Conservation (phyloP, 1,284 basidiomycete genomes). For the Amylostereum areolatum region DNA sequence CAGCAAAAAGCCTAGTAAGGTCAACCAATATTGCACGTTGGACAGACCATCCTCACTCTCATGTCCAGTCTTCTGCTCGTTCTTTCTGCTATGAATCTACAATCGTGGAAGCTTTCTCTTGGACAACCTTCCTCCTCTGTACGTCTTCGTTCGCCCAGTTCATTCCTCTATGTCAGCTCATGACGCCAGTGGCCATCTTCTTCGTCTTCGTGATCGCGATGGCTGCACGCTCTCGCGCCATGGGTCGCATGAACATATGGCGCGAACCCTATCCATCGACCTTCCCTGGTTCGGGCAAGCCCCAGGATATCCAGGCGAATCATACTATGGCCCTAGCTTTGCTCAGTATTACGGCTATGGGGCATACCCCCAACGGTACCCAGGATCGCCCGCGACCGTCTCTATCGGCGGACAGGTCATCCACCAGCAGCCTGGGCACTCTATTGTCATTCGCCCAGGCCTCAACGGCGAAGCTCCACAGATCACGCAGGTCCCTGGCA, state of each 20-base stretch:
- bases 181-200: slow-evolving; percentile 33
- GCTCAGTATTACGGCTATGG: slow-evolving; percentile 14
- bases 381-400: background rate
- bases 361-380: slow-evolving; percentile 13
- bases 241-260: slow-evolving; percentile 42
- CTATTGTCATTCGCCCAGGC: slow-evolving; percentile 66
- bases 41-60: background rate
- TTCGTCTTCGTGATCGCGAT: slow-evolving; percentile 38
- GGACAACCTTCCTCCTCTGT: slow-evolving; percentile 62
- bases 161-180: slow-evolving; percentile 17
- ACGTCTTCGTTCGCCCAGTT: slow-evolving; percentile 35
- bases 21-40: background rate
- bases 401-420: slow-evolving; percentile 26
- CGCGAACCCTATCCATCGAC: slow-evolving; percentile 40
- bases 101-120: slow-evolving; percentile 71
- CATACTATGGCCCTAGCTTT: slow-evolving; percentile 3
- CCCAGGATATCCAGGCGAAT: slow-evolving; percentile 30
- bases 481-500: slow-evolving; percentile 55
- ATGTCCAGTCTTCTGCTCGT: slow-evolving; percentile 45
- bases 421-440: slow-evolving; percentile 52
- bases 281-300: slow-evolving; percentile 48
- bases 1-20: slow-evolving; percentile 51
- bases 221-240: slow-evolving; percentile 34
- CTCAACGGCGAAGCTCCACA: slow-evolving; percentile 51
- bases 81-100: slow-evolving; percentile 74